phyloP scores from a whole-genome alignment of 371 early-diverging fungal species.

The Mortierella sp. region DNA sequence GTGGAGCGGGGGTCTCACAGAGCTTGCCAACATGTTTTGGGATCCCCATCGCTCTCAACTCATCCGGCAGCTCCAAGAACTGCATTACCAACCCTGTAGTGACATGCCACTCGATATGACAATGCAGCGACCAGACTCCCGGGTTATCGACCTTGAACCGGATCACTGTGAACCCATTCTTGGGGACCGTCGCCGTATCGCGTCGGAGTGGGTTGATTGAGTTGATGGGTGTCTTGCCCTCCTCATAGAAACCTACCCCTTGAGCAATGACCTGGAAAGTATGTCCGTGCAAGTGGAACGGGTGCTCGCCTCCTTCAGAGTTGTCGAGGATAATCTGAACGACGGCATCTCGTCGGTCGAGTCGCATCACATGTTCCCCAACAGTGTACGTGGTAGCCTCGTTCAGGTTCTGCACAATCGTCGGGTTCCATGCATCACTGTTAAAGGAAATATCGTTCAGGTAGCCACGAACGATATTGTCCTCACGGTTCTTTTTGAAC shows the following conservation, averaged over 20 bases:
- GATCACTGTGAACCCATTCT: conserved; percentile 62
- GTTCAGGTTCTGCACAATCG: conserved; percentile 44
- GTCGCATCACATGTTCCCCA: conserved; percentile 43
- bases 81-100: conserved; percentile 54
- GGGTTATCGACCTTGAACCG: conserved; percentile 71
- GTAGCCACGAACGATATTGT: conserved; percentile 38
- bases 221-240: conserved; percentile 61
- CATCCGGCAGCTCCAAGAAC: conserved; percentile 50
- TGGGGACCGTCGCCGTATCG: conserved; percentile 68
- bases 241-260: conserved; percentile 55
- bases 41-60: conserved; percentile 52
- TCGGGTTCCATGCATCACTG: conserved; percentile 46
- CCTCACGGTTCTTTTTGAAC: conserved; percentile 43
- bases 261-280: conserved; percentile 60
- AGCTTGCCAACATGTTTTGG: conserved; percentile 35
- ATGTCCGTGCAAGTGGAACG: conserved; percentile 64
- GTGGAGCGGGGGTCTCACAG: conserved; percentile 39
- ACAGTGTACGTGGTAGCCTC: conserved; percentile 12
- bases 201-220: conserved; percentile 71
- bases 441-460: conserved; percentile 50
- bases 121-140: conserved; percentile 66
- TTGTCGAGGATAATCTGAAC: conserved; percentile 53
- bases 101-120: conserved; percentile 60
- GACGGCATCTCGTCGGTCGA: conserved; percentile 30
- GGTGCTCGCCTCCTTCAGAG: conserved; percentile 54